Base-by-base conservation (phyloP, 129 eudicot species). In the Pseudognaphalium luteoalbum region DNA sequence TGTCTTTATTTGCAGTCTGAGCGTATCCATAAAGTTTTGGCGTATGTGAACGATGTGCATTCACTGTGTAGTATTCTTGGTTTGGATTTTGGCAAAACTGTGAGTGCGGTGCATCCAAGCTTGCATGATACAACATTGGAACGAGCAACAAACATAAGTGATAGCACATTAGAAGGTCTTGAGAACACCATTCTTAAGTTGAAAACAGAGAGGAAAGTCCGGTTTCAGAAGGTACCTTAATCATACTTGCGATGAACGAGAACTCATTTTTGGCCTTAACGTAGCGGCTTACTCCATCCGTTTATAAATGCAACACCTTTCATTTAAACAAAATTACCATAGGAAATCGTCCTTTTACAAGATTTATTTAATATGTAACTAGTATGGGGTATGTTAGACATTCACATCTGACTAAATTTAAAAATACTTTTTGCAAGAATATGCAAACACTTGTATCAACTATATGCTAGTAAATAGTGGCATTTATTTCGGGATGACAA, bases 91-190 rank as follows among this genome's bases (percentile, higher is more conserved):
- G 81, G 87, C 58, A 81, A 83, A 85, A 86, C 87, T 35, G 87
- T 91, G 73, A 77, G 84, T 58, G 92, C 76, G 32, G 86, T 91
- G 76, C 92, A 91, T 75, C 97, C 97, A 39, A 91, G 97, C 82
- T 84, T 91, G 85, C 88, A 81, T 8, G 83, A 76, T 22, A 66
- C 84, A 50, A 83, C 74, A 74, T 32, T 79, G 62, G 92, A 83
- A 76, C 90, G 79, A 58, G 84, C 87, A 70, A 91, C 88, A 63
- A 88, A 91, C 76, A 86, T 91, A 60, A 88, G 97, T 69, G 92
- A 88, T 69, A 75, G 25, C 80, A 87, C 90, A 47, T 30, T 88
- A 58, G 84, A 91, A 84, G 95, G 90, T 66, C 90, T 91, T 11
- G 80, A 85, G 47, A 92, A 91, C 68, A 60, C 85, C 47, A 85